Conservation (phyloP, 805 yeast genomes). For the Millerozyma acaciae region DNA sequence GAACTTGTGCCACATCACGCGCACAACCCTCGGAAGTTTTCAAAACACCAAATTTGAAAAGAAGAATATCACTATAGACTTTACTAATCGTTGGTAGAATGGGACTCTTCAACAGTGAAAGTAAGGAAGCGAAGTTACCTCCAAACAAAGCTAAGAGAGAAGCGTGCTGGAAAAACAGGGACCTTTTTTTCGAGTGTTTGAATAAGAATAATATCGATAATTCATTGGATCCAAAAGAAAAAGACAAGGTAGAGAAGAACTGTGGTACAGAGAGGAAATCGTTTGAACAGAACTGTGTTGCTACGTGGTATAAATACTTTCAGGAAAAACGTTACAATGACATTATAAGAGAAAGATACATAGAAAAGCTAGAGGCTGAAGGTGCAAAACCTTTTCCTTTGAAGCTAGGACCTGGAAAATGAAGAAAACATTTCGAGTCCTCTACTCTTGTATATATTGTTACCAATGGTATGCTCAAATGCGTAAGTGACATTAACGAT, state of each 20-base stretch:
- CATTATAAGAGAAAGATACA: conserved; percentile 59
- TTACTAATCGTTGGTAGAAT: conserved; percentile 60
- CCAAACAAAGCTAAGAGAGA: conserved; percentile 68
- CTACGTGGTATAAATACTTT: conserved; percentile 85
- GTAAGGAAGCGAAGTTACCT: conserved; percentile 31
- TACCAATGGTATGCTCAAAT: conserved; percentile 5
- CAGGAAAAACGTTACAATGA: conserved; percentile 86
- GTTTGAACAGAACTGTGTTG: conserved; percentile 74
- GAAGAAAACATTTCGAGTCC: not conserved
- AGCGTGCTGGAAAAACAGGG: conserved; percentile 89
- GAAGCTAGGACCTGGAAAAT: conserved; percentile 17
- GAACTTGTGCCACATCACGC: no score
- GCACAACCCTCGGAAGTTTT: no score
- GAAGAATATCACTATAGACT: conserved; percentile 84
- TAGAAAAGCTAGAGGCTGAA: conserved; percentile 66
- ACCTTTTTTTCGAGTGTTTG: conserved; percentile 69
- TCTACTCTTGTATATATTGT: conserved; percentile 1
- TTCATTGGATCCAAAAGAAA: conserved; percentile 55
- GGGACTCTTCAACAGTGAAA: conserved; percentile 49
- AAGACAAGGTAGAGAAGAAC: conserved; percentile 43
- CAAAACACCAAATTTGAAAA: no score
- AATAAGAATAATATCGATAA: conserved; percentile 64
- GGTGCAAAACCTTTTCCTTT: conserved; percentile 48
- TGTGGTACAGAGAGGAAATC: conserved; percentile 57
- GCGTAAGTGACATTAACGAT: no score